Evolutionary conservation across 495 filamentous ascomycete genomes (phyloP), one percentile per base, ranked within the genome.

Genomic region (Beverwykella pulmonaria): DNA sequence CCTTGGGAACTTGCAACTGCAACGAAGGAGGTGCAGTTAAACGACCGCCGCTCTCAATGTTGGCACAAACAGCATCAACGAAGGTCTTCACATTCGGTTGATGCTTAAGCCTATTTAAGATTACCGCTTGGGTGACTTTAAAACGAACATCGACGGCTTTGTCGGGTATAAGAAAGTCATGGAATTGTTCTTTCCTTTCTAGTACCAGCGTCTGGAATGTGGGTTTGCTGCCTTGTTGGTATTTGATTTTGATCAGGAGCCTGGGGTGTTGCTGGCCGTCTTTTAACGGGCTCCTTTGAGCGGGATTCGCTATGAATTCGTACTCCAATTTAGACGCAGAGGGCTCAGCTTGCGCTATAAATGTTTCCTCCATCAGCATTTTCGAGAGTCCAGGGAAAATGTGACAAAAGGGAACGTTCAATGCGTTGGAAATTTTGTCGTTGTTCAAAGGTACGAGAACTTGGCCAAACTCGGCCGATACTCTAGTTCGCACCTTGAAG

Each of bases 151-250:
- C 66, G n/a, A 34, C 29, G 8, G 60, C 30, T 17, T 26, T 39
- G 36, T 69, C 48, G 0, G 66, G 66, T 12, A 69, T 44, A 20
- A 60, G 53, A 29, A 59, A 60, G 41, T 64, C 60, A 19, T 41
- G 34, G 7, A 54, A 17, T 9, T 52, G 44, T 19, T 69, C 48
- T 8, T 60, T 44, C 25, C 63, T 53, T 10, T 34, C 17, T 7
- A 64, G 17, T 3, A 7, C 26, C 15, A 69, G 25, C 6, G 26
- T 41, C 8, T 22, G 17, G 7, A 69, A 26, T 0, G 19, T 20
- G 32, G 27, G 23, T 19, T 46, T 48, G 26, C 58, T 39, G 30
- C 46, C 20, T 8, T 19, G 52, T 9, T 52, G n/a, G 6, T 36
- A 25, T 25, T 34, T 44, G 19, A 59, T 17, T 14, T 39, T 41